Base-by-base conservation (phyloP, 2,329 filamentous ascomycete species). In the Graphium sp. region DNA sequence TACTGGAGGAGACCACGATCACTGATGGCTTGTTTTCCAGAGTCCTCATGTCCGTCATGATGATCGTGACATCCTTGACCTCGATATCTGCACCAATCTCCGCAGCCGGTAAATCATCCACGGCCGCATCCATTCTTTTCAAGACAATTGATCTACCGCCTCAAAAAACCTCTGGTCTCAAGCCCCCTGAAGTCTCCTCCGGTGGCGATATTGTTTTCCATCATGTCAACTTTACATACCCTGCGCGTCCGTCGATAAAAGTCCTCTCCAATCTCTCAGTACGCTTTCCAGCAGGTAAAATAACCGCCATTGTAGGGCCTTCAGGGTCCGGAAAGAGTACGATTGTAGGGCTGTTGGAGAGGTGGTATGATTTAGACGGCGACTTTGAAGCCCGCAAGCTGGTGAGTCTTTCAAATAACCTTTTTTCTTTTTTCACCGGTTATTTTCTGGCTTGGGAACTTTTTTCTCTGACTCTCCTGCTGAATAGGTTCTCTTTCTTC, bases 291-390 rank as follows among this genome's bases (percentile, higher is more conserved):
- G 58, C 66, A 6, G 73, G 74, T 13, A 76, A 78, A 41, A 63
- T 74, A 3, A 81, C 75, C 1, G 78, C 78, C 3, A 74, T 84
- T 12, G 77, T 84, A 13, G 78, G 78, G 0, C 66, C 74, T 1
- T 79, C 73, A 3, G 78, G 78, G 0, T 73, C 66, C 5, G 78
- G 79, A 1, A 85, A 84, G 46, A 78, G 71, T 28, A 84, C 78
- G 0, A 69, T 83, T 16, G 67, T 82, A 1, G 74, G 72, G 0
- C 50, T 84, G 3, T 54, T 83, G 4, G 71, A 83, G 42, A 57
- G 75, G 18, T 83, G 75, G 74, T 83, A 83, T 42, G 32, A 72
- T 68, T 2, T 52, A 9, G 25, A 32, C 18, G 30, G 30, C 7
- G 30, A 32, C 30, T 32, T 18, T n/a, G n/a, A n/a, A n/a, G n/a